Base-by-base conservation (phyloP, 2,329 filamentous ascomycete genomes). In the Penicillium hesseltinei region DNA sequence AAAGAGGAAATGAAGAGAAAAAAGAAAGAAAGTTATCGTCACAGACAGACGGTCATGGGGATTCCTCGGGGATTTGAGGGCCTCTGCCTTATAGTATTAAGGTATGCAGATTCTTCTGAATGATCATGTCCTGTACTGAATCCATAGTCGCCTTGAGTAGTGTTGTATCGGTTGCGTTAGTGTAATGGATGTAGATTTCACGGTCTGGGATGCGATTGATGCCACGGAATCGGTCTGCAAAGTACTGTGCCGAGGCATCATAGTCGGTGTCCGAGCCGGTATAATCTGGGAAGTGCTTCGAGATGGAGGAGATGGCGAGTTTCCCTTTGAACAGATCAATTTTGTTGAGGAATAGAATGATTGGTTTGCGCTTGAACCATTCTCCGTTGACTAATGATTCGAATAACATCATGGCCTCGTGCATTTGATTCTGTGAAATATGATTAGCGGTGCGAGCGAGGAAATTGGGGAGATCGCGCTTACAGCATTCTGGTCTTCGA, bases 401-500 rank as follows among this genome's bases (percentile, higher is more conserved):
- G 81, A 91, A 93, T 19, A 93, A 81, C 88, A 92, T 92, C 67
- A 93, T 80, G 3, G 90, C 89, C 75, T 93, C 90, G 75, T 92
- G 90, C 89, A 92, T 93, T 89, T 92, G 90, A 73, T 93, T 93
- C 89, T 92, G 63, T 38, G 27, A 36, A 23, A 38, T 5, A 7
- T 51, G 67, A 46, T 57, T 51, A 57, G 54, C 39, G 33, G 48
- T 36, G 51, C 5, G 17, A 39, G 19, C 35, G 29, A 49, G 17
- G 3, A 48, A 9, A 19, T 35, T 19, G 19, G 21, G 29, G 23
- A 48, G 11, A 49, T 19, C 5, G 27, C n/a, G 81, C 91, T 79
- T 82, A 96, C 92, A 62, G 92, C 92, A 73, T 96, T 94, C 76
- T 96, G 92, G 74, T 97, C 93, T 78, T 97, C 93, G 4, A 97